Base-by-base conservation (phyloP, 495 filamentous ascomycete species). In the Aspergillus avenaceus region DNA sequence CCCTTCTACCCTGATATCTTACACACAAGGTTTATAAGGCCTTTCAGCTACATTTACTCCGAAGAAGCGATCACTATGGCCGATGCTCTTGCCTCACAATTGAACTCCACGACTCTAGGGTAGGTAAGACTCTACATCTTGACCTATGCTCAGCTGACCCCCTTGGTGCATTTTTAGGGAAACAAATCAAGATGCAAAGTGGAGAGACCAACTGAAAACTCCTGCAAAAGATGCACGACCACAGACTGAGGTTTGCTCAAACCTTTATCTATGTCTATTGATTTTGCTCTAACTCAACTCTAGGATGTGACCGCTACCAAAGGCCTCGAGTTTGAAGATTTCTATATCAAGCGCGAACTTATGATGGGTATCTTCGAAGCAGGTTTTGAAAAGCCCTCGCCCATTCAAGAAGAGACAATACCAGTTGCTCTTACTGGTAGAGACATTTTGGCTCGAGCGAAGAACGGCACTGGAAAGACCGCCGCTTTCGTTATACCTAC, bases 321-420 rank as follows among this genome's bases (percentile, higher is more conserved):
- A 74, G 93, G 93, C 45, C 77, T 97, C 50, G 93, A 97, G 50
- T 99, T 96, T 56, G 93, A 97, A 63, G 91, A 99, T 50, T 96
- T 99, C 58, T 86, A 85, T 51, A 85, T 97, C 61, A 95, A 93
- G 69, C 84, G 93, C 47, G 88, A 95, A 58, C 77, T 99, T 24
- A 80, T 99, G 73, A 97, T 97, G 91, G 93, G 93, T 26, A 97
- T 99, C 47, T 97, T 97, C 68, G 95, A 97, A 72, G 93, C 93
- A 56, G 93, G 93, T 43, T 99, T 96, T 69, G 93, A 99, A 63
- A 97, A 95, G 70, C 93, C 93, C 2, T 99, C 93, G 40, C 93
- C 93, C 13, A 97, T 99, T 55, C 93, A 99, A 81, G 93, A 99
- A 84, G 93, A 96, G 70, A 87, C 91, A 31, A 97, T 99, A 63